A percentile compares a stretch with the other conserved stretches of the same genome.
These are phyloP conservation scores for Tricholoma hemisulphureum DNA, from an alignment of 768 basidiomycete genomes.

Conservation along the genomic window DNA sequence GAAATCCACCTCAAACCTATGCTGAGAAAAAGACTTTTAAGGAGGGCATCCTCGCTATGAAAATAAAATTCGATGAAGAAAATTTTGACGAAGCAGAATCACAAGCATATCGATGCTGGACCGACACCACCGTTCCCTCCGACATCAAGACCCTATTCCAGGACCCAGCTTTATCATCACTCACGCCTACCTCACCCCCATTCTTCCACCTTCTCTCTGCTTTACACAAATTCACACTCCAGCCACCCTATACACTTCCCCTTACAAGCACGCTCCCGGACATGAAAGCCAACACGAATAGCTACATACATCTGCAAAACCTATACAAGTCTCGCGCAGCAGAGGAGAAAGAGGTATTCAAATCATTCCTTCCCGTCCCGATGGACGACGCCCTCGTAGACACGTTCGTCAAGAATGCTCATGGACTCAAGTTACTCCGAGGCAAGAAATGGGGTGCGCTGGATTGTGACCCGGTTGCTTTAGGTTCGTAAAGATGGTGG, in stretches of 20 bases:
- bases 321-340: conserved; percentile 79
- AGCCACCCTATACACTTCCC: conserved; percentile 65
- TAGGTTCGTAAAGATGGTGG: conserved; percentile 40
- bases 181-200: conserved; percentile 49
- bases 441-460: conserved; percentile 63
- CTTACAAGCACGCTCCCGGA: conserved; percentile 88
- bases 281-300: conserved; percentile 88
- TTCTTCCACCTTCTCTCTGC: conserved; percentile 82
- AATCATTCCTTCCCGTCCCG: conserved; percentile 43
- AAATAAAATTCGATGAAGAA: conserved; percentile 84
- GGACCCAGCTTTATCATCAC: conserved; percentile 48
- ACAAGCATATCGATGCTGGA: conserved; percentile 83
- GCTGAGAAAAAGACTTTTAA: conserved; percentile 82
- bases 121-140: conserved; percentile 55
- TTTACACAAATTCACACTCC: conserved; percentile 61
- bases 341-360: conserved; percentile 61
- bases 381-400: conserved; percentile 59
- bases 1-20: conserved; percentile 52
- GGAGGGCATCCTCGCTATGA: conserved; percentile 55
- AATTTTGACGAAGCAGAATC: conserved; percentile 95
- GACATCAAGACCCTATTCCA: conserved; percentile 66
- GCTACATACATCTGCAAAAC: conserved; percentile 82
- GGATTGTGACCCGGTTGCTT: conserved; percentile 44
- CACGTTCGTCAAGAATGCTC: conserved; percentile 76
- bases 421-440: conserved; percentile 64